Conservation (phyloP, 352 stramenopile genomes). For the Pythium insidiosum region DNA sequence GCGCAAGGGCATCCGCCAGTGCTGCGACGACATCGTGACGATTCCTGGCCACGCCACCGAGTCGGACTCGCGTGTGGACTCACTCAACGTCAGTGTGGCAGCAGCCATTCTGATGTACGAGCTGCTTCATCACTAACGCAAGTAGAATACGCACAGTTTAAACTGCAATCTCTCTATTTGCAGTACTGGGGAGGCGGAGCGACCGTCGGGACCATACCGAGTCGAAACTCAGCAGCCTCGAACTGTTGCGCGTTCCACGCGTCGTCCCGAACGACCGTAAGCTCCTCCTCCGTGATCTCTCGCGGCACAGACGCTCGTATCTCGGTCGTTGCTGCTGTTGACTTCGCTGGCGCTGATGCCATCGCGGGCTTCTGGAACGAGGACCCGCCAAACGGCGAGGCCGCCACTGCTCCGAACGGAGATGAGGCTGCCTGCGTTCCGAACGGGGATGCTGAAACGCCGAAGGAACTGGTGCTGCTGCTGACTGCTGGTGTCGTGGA, state of each 20-base stretch:
- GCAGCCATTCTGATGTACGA: constrained; percentile 74
- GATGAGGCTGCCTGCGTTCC: not conserved
- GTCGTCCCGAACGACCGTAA: constrained; percentile 32
- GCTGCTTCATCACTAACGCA: constrained; percentile 66
- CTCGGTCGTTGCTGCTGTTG: no score
- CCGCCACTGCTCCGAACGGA: constrained; percentile 3
- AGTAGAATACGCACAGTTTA: no score
- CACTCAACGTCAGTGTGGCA: constrained; percentile 75
- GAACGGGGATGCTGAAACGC: constrained; percentile 8
- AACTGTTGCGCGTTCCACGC: constrained; percentile 62
- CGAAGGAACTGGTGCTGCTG: not conserved
- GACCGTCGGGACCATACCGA: constrained; percentile 57
- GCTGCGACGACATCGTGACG: constrained; percentile 63
- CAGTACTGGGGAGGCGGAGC: constrained; percentile 48
- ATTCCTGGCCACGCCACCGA: constrained; percentile 57
- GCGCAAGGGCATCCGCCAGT: constrained; percentile 61
- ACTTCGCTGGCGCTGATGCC: no score
- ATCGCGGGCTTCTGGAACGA: no score
- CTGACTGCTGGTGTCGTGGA: not conserved
- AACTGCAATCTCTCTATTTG: constrained; percentile 12
- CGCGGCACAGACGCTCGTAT: constrained; percentile 1
- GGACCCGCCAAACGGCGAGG: not conserved
- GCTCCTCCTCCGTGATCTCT: constrained; percentile 12
- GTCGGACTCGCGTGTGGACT: constrained; percentile 62
- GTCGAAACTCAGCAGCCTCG: constrained; percentile 31